Percentiles rank a stretch among this genome's conserved stretches.
These are phyloP conservation scores for Metschnikowia colocasiae DNA, from an alignment of 805 yeast genomes.

Conservation along the genomic window DNA sequence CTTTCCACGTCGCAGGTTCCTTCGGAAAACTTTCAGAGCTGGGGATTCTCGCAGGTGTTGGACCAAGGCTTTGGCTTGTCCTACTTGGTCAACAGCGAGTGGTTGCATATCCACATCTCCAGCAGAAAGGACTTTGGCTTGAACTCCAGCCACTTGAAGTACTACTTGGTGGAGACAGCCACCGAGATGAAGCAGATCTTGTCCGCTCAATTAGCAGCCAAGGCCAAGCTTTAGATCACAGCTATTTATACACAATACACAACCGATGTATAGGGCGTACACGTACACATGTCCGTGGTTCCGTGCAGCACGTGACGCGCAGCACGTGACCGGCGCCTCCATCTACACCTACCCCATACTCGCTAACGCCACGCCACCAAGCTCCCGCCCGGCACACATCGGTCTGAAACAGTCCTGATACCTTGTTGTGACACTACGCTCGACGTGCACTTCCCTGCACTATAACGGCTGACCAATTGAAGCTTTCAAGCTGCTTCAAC, in stretches of 20 bases:
- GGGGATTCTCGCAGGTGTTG: conserved; percentile 94
- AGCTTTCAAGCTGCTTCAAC: too few relatives aligned
- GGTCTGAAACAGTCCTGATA: neutral
- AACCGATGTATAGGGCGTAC: neutral
- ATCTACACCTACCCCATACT: conserved; percentile 1
- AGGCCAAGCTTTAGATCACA: conserved; percentile 39
- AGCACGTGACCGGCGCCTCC: neutral
- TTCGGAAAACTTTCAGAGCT: conserved; percentile 75
- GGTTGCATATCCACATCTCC: conserved; percentile 82
- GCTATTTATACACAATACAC: too few relatives aligned
- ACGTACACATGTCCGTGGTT: too few relatives aligned
- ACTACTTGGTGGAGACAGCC: conserved; percentile 72
- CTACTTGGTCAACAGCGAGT: conserved; percentile 83
- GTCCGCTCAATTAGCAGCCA: conserved; percentile 31
- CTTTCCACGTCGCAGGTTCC: conserved; percentile 87
- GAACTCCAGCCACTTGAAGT: conserved; percentile 55
- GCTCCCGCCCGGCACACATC: too few relatives aligned
- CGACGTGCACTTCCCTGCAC: too few relatives aligned
- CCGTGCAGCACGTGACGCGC: conserved; percentile 1
- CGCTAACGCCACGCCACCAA: neutral
- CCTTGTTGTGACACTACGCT: neutral
- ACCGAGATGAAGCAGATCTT: conserved; percentile 74
- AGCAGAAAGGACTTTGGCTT: conserved; percentile 61
- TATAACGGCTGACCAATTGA: too few relatives aligned
- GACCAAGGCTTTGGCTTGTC: conserved; percentile 94